Conservation (phyloP, 257 asterid genomes). For the Solanum dulcamara region DNA sequence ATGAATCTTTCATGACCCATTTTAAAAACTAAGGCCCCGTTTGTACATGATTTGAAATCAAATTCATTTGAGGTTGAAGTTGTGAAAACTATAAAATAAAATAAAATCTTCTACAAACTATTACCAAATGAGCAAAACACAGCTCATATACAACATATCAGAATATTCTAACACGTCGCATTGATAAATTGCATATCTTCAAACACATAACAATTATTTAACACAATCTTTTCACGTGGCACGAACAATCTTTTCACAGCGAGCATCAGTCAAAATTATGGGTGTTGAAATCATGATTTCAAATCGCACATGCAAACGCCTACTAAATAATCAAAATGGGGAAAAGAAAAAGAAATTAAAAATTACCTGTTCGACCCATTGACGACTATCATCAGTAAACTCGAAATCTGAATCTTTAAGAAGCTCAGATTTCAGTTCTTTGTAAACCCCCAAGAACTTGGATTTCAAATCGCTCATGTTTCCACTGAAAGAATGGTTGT, state of each 20-base stretch:
- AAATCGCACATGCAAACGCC: neutral
- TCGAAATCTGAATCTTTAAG: slow-evolving; percentile 72
- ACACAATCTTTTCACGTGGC: neutral
- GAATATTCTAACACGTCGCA: too few species aligned
- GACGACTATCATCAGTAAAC: slow-evolving; percentile 55
- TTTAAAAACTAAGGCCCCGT: neutral
- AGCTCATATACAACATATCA: too few species aligned
- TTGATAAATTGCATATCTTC: too few species aligned
- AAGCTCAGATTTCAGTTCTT: slow-evolving; percentile 63
- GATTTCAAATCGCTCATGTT: slow-evolving; percentile 33
- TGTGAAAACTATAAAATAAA: neutral
- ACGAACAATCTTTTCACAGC: too few species aligned
- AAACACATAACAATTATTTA: neutral
- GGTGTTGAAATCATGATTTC: neutral
- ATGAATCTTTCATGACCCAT: neutral
- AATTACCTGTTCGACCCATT: slow-evolving; percentile 68
- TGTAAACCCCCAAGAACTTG: slow-evolving; percentile 46
- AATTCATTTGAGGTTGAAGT: neutral
- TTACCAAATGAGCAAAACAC: neutral
- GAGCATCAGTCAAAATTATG: neutral
- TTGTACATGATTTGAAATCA: neutral
- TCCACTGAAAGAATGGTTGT: neutral
- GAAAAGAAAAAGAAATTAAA: neutral
- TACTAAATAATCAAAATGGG: neutral
- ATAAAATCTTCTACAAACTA: neutral